Conservation (phyloP, 2,329 filamentous ascomycete genomes). For the Sporothrix brasiliensis region DNA sequence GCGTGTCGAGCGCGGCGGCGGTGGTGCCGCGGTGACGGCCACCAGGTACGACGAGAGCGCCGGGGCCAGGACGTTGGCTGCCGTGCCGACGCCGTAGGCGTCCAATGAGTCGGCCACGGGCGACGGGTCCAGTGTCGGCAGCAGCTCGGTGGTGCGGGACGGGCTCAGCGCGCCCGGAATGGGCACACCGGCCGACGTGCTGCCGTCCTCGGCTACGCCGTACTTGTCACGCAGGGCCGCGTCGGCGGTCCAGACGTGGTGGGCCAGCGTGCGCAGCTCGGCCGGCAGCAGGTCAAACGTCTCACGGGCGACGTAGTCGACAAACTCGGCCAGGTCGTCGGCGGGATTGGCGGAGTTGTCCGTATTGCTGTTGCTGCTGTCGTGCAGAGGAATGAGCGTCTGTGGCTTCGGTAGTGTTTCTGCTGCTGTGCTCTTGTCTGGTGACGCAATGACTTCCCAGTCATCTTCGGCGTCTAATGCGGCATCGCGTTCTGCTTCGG, state of each 20-base stretch:
- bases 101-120: conserved; percentile 67
- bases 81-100: conserved; percentile 64
- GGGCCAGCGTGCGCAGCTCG: conserved; percentile 63
- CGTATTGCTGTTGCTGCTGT: conserved; percentile 37
- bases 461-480: background rate
- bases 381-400: conserved; percentile 22
- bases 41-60: conserved; percentile 66
- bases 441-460: background rate
- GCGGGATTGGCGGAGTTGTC: conserved; percentile 41
- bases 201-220: conserved; percentile 41
- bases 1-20: conserved; percentile 62
- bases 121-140: conserved; percentile 57
- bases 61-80: conserved; percentile 63
- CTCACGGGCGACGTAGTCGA: conserved; percentile 73
- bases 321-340: conserved; percentile 77
- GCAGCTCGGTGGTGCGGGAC: conserved; percentile 53
- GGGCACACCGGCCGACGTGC: background rate
- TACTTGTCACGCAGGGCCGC: conserved; percentile 57
- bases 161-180: conserved; percentile 52
- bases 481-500: background rate
- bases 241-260: conserved; percentile 58
- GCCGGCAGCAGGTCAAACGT: conserved; percentile 68
- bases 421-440: background rate
- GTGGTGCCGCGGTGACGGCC: conserved; percentile 62
- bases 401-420: conserved; percentile 25